Evolutionary conservation across 1,284 basidiomycete species (phyloP).

Genomic region (Trichosporon asahii): DNA sequence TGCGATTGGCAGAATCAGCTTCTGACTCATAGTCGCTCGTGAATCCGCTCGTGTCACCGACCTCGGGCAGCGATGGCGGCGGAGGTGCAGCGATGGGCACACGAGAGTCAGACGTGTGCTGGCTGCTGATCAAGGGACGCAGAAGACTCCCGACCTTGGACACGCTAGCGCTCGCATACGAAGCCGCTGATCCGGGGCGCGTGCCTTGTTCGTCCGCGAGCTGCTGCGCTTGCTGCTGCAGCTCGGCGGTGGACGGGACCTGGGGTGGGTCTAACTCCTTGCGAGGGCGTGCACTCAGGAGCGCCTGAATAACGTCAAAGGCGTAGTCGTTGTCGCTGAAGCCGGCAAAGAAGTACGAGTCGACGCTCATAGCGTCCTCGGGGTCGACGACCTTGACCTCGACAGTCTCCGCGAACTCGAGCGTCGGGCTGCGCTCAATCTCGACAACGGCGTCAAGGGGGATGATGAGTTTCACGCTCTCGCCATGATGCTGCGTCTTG

Average conservation of each 20-base stretch:
- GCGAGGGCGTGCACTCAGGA: conserved; percentile 59
- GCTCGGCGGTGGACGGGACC: not conserved
- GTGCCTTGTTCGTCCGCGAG: conserved; percentile 62
- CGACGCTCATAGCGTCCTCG: conserved; percentile 68
- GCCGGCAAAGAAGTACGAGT: conserved; percentile 81
- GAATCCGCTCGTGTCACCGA: conserved; percentile 16
- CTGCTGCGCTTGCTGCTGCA: conserved; percentile 4
- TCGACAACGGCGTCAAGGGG: conserved; percentile 85
- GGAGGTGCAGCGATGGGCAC: conserved; percentile 20
- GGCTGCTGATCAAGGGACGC: conserved; percentile 30
- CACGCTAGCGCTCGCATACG: not conserved
- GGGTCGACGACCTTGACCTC: conserved; percentile 82
- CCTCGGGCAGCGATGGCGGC: conserved; percentile 20
- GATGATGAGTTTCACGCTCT: conserved; percentile 91
- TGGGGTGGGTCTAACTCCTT: not conserved
- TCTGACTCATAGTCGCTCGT: conserved; percentile 12
- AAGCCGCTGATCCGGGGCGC: conserved; percentile 53
- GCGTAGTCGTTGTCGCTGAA: conserved; percentile 74
- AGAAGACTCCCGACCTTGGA: conserved; percentile 32
- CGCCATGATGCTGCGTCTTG: conserved; percentile 91
- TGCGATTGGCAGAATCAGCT: not conserved
- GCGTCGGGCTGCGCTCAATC: conserved; percentile 77
- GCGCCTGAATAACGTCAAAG: conserved; percentile 71
- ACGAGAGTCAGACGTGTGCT: conserved; percentile 7
- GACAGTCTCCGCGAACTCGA: conserved; percentile 92